Base-by-base conservation (phyloP, 768 basidiomycete species). In the Agaricus subrufescens region DNA sequence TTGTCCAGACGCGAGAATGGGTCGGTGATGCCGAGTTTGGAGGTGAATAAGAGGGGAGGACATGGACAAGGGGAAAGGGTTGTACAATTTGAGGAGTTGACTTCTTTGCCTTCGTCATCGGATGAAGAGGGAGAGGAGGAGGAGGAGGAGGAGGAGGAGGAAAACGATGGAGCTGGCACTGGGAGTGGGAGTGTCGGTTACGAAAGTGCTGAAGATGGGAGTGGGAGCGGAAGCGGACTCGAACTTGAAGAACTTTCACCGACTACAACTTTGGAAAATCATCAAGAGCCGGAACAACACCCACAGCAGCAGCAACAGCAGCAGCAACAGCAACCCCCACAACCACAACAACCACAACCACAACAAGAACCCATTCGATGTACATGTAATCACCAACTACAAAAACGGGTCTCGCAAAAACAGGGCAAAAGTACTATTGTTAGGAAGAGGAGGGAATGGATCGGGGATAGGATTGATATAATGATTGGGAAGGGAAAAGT, bases 391-490 rank as follows among this genome's bases (percentile, higher is more conserved):
- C 27, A 27, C n/a, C 26, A 30, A 23, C 46, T 7, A 34, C 14
- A n/a, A 29, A 7, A 29, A 31, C n/a, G 5, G 14, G 5, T 30
- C 10, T 15, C n/a, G 12, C 12, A 19, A 30, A 8, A 25, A 46
- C 8, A 46, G 3, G 15, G 2, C 2, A 46, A 12, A 7, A 46
- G 19, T 7, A 19, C 19, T 48, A n/a, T 12, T 31, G 8, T 4
- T 27, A 43, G 50, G 31, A 45, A 37, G 25, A 26, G 44, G 9
- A 14, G 2, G 5, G 58, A 59, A 37, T 59, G 58, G 58, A 10
- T 40, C 5, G 58, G 58, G 6, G 58, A 59, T 46, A 56, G 51
- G 52, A 51, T 50, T 34, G 58, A 59, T 27, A 37, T 59, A 40
- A 44, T 44, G 50, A 50, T 59, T 34, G 58, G 53, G 46, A 56